phyloP scores from a whole-genome alignment of 257 asterid genomes.

The Ajuga chamaepitys region DNA sequence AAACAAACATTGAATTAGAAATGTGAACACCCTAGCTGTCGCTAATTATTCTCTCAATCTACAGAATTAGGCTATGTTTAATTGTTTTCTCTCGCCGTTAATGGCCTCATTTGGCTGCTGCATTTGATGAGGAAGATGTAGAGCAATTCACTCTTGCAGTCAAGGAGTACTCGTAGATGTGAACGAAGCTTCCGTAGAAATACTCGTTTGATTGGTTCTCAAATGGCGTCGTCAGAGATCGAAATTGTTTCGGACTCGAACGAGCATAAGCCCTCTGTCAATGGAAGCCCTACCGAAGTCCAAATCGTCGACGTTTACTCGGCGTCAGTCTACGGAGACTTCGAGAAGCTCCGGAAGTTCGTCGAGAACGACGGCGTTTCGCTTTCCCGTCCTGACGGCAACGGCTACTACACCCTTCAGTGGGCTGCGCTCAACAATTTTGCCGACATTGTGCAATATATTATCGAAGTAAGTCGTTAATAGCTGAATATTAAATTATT shows the following conservation, averaged over 20 bases:
- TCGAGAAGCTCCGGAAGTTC: conserved; percentile 67
- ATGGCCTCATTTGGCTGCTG: too few species aligned
- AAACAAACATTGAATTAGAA: too few species aligned
- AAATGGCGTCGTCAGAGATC: conserved; percentile 83
- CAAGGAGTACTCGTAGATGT: too few species aligned
- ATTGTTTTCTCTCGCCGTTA: too few species aligned
- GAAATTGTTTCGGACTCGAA: conserved; percentile 66
- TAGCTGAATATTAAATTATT: background rate
- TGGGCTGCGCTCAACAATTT: conserved; percentile 97
- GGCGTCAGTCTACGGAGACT: conserved; percentile 85
- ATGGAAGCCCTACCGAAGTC: conserved; percentile 48
- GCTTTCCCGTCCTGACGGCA: conserved; percentile 65
- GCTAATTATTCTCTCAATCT: too few species aligned
- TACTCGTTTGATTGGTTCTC: conserved; percentile 19
- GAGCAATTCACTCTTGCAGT: too few species aligned
- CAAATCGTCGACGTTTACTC: conserved; percentile 64
- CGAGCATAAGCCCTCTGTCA: conserved; percentile 41
- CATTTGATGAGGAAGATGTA: too few species aligned
- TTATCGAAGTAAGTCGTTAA: conserved; percentile 45
- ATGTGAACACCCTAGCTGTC: too few species aligned
- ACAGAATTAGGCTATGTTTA: too few species aligned
- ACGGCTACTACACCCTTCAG: conserved; percentile 81
- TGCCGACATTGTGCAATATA: conserved; percentile 56
- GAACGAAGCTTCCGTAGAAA: too few species aligned
- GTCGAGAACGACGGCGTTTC: conserved; percentile 72